Base-by-base conservation (phyloP, 345 rosid genomes). In the Euclidium syriacum region DNA sequence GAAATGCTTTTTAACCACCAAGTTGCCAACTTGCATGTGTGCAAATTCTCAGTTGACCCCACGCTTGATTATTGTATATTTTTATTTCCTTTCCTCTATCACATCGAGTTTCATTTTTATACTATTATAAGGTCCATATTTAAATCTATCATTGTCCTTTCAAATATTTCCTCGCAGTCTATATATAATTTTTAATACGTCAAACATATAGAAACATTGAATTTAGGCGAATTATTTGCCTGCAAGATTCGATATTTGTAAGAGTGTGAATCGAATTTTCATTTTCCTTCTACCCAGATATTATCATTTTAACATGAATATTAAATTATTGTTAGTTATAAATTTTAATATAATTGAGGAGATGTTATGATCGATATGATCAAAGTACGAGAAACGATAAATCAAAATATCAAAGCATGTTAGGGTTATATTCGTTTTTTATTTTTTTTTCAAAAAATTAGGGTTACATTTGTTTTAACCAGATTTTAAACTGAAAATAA, bases 1-100 rank as follows among this genome's bases (percentile, higher is more conserved):
- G 59, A 55, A 71, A 71, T 70, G 68, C 62, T 26, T 56, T 64
- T 41, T 32, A 71, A 64, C 65, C 48, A 64, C 66, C 71, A 64
- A 64, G 54, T 71, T 49, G 70, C 61, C 71, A 71, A 57, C 65
- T 49, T 71, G 75, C 75, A 64, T 57, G 74, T 70, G 69, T 70
- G 52, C 64, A 55, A 70, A 54, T 70, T 62, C 74, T 55, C 49
- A 39, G 41, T 64, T 51, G 71, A 71, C 65, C 75, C 70, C 56
- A 57, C 55, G 70, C 60, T 71, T 42, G 14, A 38, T 3, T 64
- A 20, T 63, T 8, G n/a, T 8, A 18, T 4, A 14, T 18, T 34
- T 60, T 43, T 17, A n/a, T n/a, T 24, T 61, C 14, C 2, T 60
- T 36, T 6, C 11, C 20, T 44, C 55, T 52, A 52, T 61, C 56